Conservation (phyloP, 192 early-diverging fungal species). For the Coemansia sp. region DNA sequence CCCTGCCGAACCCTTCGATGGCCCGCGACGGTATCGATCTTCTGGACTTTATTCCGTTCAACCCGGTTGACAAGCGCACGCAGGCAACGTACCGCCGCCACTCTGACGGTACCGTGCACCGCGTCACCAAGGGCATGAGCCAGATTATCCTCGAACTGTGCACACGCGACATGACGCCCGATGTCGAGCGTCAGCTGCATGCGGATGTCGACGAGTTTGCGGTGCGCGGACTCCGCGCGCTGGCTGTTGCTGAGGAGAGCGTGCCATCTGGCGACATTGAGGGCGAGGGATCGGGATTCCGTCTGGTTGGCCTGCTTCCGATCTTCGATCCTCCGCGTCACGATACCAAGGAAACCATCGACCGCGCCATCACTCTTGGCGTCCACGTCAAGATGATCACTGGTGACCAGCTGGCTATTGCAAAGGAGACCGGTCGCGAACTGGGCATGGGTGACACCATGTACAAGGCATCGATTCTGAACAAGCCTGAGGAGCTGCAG, state of each 20-base stretch:
- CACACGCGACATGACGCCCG: conserved; percentile 68
- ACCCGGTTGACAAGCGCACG: conserved; percentile 77
- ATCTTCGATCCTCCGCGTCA: conserved; percentile 78
- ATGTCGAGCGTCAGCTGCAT: conserved; percentile 60
- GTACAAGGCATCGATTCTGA: conserved; percentile 65
- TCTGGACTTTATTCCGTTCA: conserved; percentile 71
- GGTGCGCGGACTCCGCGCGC: conserved; percentile 67
- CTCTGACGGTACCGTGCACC: conserved; percentile 64
- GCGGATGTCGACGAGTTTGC: conserved; percentile 72
- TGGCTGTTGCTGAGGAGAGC: conserved; percentile 72
- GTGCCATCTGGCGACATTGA: conserved; percentile 62
- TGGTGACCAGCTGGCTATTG: conserved; percentile 87
- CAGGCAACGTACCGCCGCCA: conserved; percentile 68
- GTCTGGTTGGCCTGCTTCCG: conserved; percentile 69
- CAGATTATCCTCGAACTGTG: conserved; percentile 71
- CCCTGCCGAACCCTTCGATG: conserved; percentile 57
- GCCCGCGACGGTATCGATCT: conserved; percentile 68
- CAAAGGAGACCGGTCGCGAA: conserved; percentile 75
- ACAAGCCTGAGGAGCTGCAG: conserved; percentile 62
- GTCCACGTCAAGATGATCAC: conserved; percentile 95
- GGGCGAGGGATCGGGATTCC: conserved; percentile 65
- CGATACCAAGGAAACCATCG: conserved; percentile 79
- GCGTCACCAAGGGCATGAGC: conserved; percentile 75
- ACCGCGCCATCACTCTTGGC: conserved; percentile 70
- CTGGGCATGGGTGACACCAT: conserved; percentile 73